Evolutionary conservation across 1,139 yeast genomes (phyloP).

Genomic region (Magnusiomyces sp.): DNA sequence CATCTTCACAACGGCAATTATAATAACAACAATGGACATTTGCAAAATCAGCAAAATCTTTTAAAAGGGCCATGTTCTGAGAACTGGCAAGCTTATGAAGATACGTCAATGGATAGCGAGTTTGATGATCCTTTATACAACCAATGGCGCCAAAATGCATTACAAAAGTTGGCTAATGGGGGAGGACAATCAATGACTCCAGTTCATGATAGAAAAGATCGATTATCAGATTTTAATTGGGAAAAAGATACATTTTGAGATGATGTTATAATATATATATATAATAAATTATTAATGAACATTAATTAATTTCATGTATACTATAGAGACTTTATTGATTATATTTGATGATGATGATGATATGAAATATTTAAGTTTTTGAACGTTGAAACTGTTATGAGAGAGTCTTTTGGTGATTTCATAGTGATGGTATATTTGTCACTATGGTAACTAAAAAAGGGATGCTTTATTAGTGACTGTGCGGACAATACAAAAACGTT

Average conservation of each 20-base stretch:
- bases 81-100: no score
- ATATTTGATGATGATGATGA: not conserved
- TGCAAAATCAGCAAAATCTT: not conserved
- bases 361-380: not conserved
- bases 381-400: not conserved
- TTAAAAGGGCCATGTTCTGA: no score
- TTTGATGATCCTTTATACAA: conserved; percentile 4
- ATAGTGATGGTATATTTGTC: not conserved
- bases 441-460: no score
- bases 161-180: conserved; percentile 1
- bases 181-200: not conserved
- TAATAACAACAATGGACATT: no score
- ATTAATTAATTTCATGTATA: no score
- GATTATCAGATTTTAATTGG: conserved; percentile 26
- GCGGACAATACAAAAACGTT: no score
- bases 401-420: not conserved
- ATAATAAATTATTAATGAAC: not conserved
- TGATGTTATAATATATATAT: not conserved
- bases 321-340: no score
- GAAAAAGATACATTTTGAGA: conserved; percentile 24
- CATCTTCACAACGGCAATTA: no score
- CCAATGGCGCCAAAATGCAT: conserved; percentile 2
- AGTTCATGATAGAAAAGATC: conserved; percentile 7
- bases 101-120: not conserved
- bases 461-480: no score